These are phyloP conservation scores for Orbilia quercus DNA, from an alignment of 2,329 filamentous ascomycete species.

Conservation along the genomic window DNA sequence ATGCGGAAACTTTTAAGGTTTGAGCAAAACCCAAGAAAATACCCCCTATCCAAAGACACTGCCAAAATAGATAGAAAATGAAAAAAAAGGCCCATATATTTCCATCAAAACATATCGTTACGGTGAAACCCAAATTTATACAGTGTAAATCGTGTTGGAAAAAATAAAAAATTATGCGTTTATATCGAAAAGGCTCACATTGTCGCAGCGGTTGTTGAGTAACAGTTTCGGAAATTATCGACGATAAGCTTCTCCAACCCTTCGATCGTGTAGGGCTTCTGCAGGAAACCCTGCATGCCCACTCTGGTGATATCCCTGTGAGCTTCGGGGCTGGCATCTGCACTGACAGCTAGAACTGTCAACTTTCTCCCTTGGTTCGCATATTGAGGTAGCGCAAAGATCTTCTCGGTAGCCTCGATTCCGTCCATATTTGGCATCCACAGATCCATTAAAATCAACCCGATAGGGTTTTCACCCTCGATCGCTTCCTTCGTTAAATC, in stretches of 20 bases:
- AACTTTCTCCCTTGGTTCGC: conserved; percentile 60
- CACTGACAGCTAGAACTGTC: conserved; percentile 73
- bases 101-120: conserved; percentile 21
- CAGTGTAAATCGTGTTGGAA: conserved; percentile 20
- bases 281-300: conserved; percentile 76
- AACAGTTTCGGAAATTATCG: conserved; percentile 59
- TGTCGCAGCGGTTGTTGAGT: conserved; percentile 41
- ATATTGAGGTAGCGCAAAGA: conserved; percentile 68
- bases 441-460: conserved; percentile 78
- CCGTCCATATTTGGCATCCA: conserved; percentile 82
- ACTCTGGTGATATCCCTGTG: conserved; percentile 71
- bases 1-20: conserved; percentile 53
- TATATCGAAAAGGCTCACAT: conserved; percentile 18
- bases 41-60: conserved; percentile 37
- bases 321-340: conserved; percentile 74
- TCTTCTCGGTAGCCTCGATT: conserved; percentile 74
- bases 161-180: neutral
- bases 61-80: conserved; percentile 8
- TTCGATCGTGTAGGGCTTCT: conserved; percentile 73
- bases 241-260: conserved; percentile 72
- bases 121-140: conserved; percentile 26
- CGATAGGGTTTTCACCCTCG: conserved; percentile 63
- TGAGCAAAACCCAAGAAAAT: conserved; percentile 43
- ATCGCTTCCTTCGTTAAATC: conserved; percentile 69
- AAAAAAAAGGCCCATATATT: neutral